Conservation (phyloP, 352 stramenopile genomes). For the Detonula confervacea region DNA sequence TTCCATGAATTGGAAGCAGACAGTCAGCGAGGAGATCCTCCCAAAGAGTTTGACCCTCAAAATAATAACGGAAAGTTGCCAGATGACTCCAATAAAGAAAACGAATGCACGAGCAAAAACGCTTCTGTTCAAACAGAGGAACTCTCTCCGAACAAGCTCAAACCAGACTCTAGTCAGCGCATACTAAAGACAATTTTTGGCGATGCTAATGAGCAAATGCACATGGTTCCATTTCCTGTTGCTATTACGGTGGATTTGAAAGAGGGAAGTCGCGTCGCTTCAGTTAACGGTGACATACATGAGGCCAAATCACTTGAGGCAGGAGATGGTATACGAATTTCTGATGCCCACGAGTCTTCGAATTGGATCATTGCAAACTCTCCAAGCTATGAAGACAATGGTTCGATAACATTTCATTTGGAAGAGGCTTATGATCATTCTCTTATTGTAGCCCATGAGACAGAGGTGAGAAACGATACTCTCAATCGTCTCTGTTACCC, state of each 20-base stretch:
- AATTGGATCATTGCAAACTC: slow-evolving; percentile 29
- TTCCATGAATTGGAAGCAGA: slow-evolving; percentile 33
- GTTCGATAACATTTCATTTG: slow-evolving; percentile 18
- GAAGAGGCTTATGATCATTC: slow-evolving; percentile 40
- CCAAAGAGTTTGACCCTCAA: not conserved
- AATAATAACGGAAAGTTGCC: not conserved
- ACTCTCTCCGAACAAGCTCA: too few species aligned
- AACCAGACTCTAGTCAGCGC: not conserved
- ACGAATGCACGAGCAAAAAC: slow-evolving; percentile 10
- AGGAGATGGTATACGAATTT: slow-evolving; percentile 40
- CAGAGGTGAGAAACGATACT: slow-evolving; percentile 22
- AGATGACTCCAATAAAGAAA: slow-evolving; percentile 22
- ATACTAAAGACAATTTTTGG: not conserved
- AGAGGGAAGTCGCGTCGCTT: slow-evolving; percentile 28
- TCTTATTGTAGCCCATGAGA: slow-evolving; percentile 29
- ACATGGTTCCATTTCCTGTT: slow-evolving; percentile 33
- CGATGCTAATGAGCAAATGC: not conserved
- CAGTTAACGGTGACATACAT: slow-evolving; percentile 33
- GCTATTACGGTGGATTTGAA: slow-evolving; percentile 31
- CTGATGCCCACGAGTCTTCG: slow-evolving; percentile 40
- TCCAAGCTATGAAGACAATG: slow-evolving; percentile 14
- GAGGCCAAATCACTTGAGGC: slow-evolving; percentile 3
- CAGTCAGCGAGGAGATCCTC: not conserved
- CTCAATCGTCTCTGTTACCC: slow-evolving; percentile 46
- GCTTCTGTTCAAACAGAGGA: slow-evolving; percentile 37